These are phyloP conservation scores for Penicillium salamii DNA, from an alignment of 495 filamentous ascomycete genomes.

Conservation along the genomic window DNA sequence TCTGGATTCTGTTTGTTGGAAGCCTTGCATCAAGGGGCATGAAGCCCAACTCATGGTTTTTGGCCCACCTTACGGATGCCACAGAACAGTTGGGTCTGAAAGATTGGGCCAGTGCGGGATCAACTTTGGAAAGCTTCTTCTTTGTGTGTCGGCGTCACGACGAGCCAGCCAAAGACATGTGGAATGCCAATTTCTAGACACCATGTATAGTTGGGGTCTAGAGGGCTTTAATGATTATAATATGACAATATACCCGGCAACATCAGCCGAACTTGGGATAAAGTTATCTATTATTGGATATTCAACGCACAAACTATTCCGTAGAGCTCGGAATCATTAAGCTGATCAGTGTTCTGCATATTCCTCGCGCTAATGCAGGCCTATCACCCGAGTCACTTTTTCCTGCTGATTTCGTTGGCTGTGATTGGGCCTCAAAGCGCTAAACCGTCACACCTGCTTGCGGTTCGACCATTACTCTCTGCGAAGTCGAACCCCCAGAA, in stretches of 20 bases:
- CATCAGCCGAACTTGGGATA: neutral
- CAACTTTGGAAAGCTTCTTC: slow-evolving; percentile 13
- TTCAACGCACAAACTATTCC: neutral
- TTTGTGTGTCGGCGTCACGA: slow-evolving; percentile 12
- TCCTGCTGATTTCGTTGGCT: neutral
- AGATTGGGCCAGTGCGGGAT: slow-evolving; percentile 7
- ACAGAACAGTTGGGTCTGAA: slow-evolving; percentile 6
- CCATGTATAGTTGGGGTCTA: no score
- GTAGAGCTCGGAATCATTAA: neutral
- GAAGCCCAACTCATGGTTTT: slow-evolving; percentile 11
- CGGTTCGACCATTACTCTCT: neutral
- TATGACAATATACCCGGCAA: neutral
- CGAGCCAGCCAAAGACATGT: slow-evolving; percentile 10
- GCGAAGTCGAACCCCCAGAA: slow-evolving; percentile 9
- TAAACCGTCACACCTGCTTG: slow-evolving; percentile 23
- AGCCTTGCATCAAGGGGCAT: slow-evolving; percentile 5
- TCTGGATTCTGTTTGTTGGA: slow-evolving; percentile 13
- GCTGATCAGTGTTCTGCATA: neutral
- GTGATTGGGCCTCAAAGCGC: slow-evolving; percentile 24
- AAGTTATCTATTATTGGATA: neutral
- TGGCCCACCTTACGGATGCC: slow-evolving; percentile 1
- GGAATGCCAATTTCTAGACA: slow-evolving; percentile 1
- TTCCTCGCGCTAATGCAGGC: slow-evolving; percentile 26
- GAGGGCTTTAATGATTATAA: neutral
- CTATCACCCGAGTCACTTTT: slow-evolving; percentile 23